Base-by-base conservation (phyloP, 768 basidiomycete species). In the Trametes punicea region DNA sequence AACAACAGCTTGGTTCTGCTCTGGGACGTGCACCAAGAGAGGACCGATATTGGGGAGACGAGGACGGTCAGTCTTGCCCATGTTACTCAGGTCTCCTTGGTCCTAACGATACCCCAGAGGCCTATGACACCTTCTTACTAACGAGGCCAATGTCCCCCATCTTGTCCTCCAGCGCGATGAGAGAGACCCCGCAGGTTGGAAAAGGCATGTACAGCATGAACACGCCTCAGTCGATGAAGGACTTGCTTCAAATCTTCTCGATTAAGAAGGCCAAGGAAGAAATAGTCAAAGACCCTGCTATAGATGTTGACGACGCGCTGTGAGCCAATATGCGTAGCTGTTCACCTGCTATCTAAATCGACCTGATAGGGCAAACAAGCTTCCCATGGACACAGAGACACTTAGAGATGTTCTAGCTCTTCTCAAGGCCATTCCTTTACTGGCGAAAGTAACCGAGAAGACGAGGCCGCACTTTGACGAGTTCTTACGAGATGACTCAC, bases 171-270 rank as follows among this genome's bases (percentile, higher is more conserved):
- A 71, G 72, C 15, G 76, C 84, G 3, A 70, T 67, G 33, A 74
- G 69, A n/a, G 71, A 77, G 62, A 83, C 81, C 8, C 81, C 79
- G 1, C 68, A 65, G 31, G 59, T 75, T 6, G 77, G 80, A 42
- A 52, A 61, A 59, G 15, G 66, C 67, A n/a, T 57, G 62, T 23
- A 56, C 63, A 46, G 67, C 64, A n/a, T 51, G 69, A 65, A 31
- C 72, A 6, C 78, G 18, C 65, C 69, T 13, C 51, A 61, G 7
- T 40, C 62, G 46, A 67, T 15, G 2, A 4, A 36, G n/a, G 26
- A 55, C 1, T 26, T 60, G 16, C 13, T 54, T 7, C 42, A 20
- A n/a, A 4, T 2, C 0, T 56, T 25, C 23, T 6, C 33, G 8
- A 15, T 29, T 20, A 41, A 29, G 49, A 54, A 10, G 46, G 46